Percentiles rank a stretch among this genome's conserved stretches.
Conservation (phyloP, 345 rosid species). For the Pseudoturritis turrita region DNA sequence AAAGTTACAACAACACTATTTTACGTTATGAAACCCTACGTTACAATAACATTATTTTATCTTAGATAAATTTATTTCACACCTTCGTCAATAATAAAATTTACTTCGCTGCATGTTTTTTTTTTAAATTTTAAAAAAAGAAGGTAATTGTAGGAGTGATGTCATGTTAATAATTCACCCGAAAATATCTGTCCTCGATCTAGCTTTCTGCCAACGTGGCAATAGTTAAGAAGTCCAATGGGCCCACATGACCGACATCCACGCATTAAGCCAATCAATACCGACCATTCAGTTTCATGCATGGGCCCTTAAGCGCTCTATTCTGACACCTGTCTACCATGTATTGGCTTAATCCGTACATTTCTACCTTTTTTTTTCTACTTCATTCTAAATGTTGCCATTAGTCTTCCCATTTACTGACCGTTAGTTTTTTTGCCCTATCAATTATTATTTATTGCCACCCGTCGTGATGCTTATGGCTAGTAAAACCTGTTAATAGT, state of each 20-base stretch:
- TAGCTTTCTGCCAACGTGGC: conserved; percentile 5
- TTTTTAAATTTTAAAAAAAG: not conserved
- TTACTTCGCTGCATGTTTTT: not conserved
- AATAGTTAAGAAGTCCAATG: not conserved
- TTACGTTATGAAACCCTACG: too few relatives aligned
- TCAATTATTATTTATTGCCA: not conserved
- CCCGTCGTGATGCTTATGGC: not conserved
- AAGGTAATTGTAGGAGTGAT: not conserved
- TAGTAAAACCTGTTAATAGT: not conserved
- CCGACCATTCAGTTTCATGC: not conserved
- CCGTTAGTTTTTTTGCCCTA: not conserved
- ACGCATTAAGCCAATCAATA: conserved; percentile 4
- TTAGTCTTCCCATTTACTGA: not conserved
- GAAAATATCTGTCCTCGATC: not conserved
- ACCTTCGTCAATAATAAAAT: not conserved
- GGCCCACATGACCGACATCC: conserved; percentile 25
- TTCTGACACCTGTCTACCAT: not conserved
- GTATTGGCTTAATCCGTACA: not conserved
- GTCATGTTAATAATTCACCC: not conserved
- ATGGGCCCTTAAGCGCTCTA: not conserved
- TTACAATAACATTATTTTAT: not conserved
- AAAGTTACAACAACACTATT: too few relatives aligned
- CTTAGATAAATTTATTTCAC: too few relatives aligned
- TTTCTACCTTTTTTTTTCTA: not conserved
- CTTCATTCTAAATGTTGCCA: not conserved